phyloP scores from a whole-genome alignment of 257 asterid species.

The Nicotiana tomentosiformis region DNA sequence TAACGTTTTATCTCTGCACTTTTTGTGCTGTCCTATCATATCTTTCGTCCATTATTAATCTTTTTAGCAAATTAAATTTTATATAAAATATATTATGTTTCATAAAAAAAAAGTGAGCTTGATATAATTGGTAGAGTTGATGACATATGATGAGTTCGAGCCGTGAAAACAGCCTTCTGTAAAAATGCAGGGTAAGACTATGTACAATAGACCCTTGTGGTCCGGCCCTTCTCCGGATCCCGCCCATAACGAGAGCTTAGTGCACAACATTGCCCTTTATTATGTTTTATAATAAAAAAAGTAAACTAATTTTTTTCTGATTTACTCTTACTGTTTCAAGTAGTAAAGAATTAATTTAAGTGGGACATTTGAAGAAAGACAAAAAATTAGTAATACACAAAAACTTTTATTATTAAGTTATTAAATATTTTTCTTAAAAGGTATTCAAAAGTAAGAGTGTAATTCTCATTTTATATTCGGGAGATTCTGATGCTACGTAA shows the following conservation, averaged over 20 bases:
- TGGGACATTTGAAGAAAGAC: background rate
- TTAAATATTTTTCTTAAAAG: background rate
- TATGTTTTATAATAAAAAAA: background rate
- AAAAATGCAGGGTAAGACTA: too few relatives aligned
- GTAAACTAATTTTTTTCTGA: background rate
- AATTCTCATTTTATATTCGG: background rate
- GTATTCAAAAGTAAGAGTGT: background rate
- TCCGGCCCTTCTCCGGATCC: too few relatives aligned
- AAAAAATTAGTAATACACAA: background rate
- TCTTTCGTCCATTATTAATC: background rate
- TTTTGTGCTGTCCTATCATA: background rate
- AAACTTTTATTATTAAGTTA: background rate
- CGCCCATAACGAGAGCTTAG: too few relatives aligned
- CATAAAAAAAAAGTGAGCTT: background rate
- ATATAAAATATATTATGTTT: background rate
- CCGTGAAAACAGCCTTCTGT: too few relatives aligned
- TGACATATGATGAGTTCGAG: too few relatives aligned
- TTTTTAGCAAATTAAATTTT: background rate
- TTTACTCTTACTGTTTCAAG: background rate
- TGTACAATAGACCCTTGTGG: too few relatives aligned
- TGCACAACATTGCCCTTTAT: too few relatives aligned
- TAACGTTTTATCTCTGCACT: background rate
- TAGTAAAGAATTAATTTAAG: background rate
- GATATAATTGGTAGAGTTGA: too few relatives aligned
- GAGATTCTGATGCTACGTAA: background rate